phyloP scores from a whole-genome alignment of 306 rosid genomes.

The Luffa aegyptiaca region DNA sequence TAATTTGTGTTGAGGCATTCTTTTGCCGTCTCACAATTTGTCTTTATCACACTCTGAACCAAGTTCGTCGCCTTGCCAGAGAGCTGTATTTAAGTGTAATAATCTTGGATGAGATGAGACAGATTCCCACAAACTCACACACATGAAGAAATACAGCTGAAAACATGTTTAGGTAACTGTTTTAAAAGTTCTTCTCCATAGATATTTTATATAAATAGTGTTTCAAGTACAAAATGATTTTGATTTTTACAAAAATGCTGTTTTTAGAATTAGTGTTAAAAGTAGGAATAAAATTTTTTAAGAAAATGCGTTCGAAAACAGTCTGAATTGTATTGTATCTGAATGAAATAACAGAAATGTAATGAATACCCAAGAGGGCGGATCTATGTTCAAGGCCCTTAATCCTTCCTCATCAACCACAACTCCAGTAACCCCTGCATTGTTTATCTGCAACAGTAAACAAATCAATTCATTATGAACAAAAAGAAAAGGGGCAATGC shows the following conservation, averaged over 20 bases:
- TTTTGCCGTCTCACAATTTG: slow-evolving; percentile 31
- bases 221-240: not conserved
- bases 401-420: slow-evolving; percentile 28
- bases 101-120: not conserved
- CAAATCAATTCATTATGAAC: not conserved
- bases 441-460: slow-evolving; percentile 34
- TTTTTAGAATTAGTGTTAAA: not conserved
- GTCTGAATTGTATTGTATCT: no score
- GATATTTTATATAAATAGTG: not conserved
- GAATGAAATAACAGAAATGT: not conserved
- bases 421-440: slow-evolving; percentile 36
- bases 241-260: not conserved
- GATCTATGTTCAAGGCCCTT: slow-evolving; percentile 34
- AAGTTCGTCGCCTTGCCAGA: slow-evolving; percentile 26
- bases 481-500: no score
- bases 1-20: slow-evolving; percentile 44
- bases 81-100: slow-evolving; percentile 27
- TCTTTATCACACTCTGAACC: slow-evolving; percentile 26
- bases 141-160: not conserved
- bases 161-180: not conserved
- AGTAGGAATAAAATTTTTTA: not conserved
- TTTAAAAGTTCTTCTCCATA: not conserved
- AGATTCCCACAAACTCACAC: not conserved
- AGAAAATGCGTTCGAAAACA: not conserved
- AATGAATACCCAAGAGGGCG: slow-evolving; percentile 28